A percentile compares a stretch with the other conserved stretches of the same genome.
Evolutionary conservation across 2,329 filamentous ascomycete genomes (phyloP).

Genomic region (Fusarium sp.): DNA sequence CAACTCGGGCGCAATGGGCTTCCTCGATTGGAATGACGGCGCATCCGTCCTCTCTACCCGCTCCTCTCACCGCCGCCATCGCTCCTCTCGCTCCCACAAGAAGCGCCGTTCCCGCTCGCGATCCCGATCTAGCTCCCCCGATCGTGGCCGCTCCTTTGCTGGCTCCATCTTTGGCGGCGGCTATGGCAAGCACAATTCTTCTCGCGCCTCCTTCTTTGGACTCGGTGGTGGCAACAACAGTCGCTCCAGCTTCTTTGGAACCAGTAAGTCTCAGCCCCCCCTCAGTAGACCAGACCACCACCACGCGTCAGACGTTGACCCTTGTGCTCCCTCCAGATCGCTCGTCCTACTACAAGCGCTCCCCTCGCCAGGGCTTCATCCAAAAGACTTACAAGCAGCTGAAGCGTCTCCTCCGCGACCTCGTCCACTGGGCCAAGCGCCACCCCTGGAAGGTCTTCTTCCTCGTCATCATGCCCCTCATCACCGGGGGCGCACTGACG

Average conservation of each 20-base stretch:
- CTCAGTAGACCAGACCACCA: background rate
- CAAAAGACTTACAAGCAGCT: conserved; percentile 79
- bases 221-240: conserved; percentile 56
- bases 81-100: conserved; percentile 49
- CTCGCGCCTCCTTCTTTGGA: conserved; percentile 61
- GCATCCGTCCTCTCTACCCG: conserved; percentile 48
- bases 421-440: conserved; percentile 82
- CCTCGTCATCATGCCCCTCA: conserved; percentile 86
- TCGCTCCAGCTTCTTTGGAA: conserved; percentile 61
- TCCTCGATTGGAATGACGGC: conserved; percentile 52
- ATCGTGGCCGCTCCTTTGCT: conserved; percentile 48
- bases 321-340: conserved; percentile 53
- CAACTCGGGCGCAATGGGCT: conserved; percentile 44
- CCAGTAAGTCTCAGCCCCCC: conserved; percentile 48
- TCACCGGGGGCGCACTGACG: conserved; percentile 85
- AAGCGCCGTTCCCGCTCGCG: conserved; percentile 54
- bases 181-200: conserved; percentile 56
- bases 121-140: conserved; percentile 53
- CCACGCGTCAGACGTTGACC: conserved; percentile 4
- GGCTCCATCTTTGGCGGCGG: conserved; percentile 50
- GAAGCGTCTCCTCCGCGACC: conserved; percentile 81
- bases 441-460: conserved; percentile 91
- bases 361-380: conserved; percentile 84
- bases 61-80: conserved; percentile 44
- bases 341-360: conserved; percentile 80